These are phyloP conservation scores for Flaveria sonorensis DNA, from an alignment of 129 eudicot genomes.

Conservation along the genomic window DNA sequence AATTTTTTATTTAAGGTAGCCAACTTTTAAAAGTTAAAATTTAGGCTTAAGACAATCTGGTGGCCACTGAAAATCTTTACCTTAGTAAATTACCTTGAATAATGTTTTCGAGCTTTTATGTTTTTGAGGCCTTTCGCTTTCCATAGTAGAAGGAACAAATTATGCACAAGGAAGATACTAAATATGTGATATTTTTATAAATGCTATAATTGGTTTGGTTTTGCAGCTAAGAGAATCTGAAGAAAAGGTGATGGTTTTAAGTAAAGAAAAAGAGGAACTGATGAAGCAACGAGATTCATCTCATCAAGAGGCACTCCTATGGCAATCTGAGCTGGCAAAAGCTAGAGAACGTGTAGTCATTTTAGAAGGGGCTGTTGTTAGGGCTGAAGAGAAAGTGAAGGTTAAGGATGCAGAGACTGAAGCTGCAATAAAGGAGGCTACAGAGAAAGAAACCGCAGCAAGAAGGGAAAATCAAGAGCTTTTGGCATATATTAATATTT, in stretches of 20 bases:
- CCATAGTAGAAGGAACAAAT: not conserved
- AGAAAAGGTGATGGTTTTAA: conserved; percentile 51
- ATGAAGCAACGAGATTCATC: conserved; percentile 67
- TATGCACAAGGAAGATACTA: not conserved
- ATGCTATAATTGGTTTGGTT: conserved; percentile 5
- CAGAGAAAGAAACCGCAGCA: conserved; percentile 60
- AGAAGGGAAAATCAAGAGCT: conserved; percentile 84
- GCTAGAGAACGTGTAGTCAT: conserved; percentile 90
- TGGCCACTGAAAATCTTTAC: no score
- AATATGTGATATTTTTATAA: conserved; percentile 4
- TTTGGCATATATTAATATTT: conserved; percentile 64
- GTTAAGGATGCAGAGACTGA: conserved; percentile 75
- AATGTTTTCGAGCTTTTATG: no score
- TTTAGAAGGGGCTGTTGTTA: conserved; percentile 81
- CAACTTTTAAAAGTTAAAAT: no score
- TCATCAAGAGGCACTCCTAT: conserved; percentile 83
- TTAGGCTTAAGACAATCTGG: no score
- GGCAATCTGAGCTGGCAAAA: conserved; percentile 94
- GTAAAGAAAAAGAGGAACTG: conserved; percentile 74
- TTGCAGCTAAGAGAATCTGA: conserved; percentile 66
- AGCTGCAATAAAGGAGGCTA: conserved; percentile 72
- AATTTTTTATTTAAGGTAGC: no score
- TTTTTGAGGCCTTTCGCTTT: no score
- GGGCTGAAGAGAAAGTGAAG: conserved; percentile 93
- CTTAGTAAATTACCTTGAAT: no score